These are phyloP conservation scores for Solanum verrucosum DNA, from an alignment of 257 asterid genomes.

Conservation along the genomic window DNA sequence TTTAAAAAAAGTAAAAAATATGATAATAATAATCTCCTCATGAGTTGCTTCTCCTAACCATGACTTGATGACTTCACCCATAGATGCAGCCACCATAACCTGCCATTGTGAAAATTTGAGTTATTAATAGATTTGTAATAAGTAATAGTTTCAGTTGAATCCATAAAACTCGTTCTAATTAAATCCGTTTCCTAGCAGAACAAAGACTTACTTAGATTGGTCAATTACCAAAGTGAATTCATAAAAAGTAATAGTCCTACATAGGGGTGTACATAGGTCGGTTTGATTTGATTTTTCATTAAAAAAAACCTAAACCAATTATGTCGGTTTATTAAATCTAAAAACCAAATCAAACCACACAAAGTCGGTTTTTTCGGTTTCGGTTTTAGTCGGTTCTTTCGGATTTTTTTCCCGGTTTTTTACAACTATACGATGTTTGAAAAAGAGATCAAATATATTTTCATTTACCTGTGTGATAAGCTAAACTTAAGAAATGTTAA, in stretches of 20 bases:
- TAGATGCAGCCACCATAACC: constrained; percentile 45
- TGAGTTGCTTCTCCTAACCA: neutral
- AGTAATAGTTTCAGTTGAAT: neutral
- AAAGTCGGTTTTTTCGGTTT: too few species aligned
- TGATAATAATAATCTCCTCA: neutral
- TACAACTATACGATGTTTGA: too few species aligned
- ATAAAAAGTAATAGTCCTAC: neutral
- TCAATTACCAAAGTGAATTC: constrained; percentile 13
- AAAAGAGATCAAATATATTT: too few species aligned
- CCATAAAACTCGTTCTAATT: neutral
- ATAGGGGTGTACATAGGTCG: too few species aligned
- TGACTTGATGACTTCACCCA: neutral
- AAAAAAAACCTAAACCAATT: too few species aligned
- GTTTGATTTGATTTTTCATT: too few species aligned
- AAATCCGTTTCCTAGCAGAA: neutral
- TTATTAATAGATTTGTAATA: neutral
- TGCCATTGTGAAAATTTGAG: constrained; percentile 10
- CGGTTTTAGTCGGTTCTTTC: too few species aligned
- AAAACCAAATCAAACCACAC: too few species aligned
- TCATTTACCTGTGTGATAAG: too few species aligned
- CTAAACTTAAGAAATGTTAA: too few species aligned
- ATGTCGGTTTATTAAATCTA: too few species aligned
- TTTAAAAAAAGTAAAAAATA: neutral
- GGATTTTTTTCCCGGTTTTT: accelerated
- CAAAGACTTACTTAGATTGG: constrained; percentile 38